Percentiles rank a stretch among this genome's conserved stretches.
These are phyloP conservation scores for Rhizoclosmatium globosum DNA, from an alignment of 192 early-diverging fungal species.

Conservation along the genomic window DNA sequence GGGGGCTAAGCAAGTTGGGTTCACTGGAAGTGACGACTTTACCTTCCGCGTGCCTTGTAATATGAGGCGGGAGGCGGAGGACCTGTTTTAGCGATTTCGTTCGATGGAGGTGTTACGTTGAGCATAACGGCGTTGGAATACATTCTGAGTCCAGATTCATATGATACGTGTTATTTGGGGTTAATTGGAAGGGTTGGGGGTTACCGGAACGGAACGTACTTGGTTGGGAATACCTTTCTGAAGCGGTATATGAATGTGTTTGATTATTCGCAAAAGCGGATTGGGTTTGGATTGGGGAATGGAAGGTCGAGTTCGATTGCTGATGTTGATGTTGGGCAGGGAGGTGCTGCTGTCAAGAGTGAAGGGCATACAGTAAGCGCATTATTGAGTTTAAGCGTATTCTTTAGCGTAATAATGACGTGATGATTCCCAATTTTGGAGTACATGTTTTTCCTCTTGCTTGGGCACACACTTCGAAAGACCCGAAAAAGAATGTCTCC, in stretches of 20 bases:
- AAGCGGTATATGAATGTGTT: slow-evolving; percentile 32
- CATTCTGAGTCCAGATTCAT: background rate
- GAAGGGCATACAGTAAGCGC: too few relatives aligned
- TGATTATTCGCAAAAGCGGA: slow-evolving; percentile 18
- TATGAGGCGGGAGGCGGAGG: slow-evolving; percentile 27
- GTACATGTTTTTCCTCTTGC: too few relatives aligned
- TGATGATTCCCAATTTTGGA: too few relatives aligned
- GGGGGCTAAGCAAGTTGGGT: background rate
- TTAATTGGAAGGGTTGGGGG: slow-evolving; percentile 4
- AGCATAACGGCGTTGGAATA: slow-evolving; percentile 34
- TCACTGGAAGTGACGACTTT: background rate
- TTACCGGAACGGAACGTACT: slow-evolving; percentile 19
- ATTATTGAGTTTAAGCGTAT: too few relatives aligned
- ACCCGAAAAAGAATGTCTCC: too few relatives aligned
- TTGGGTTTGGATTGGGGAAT: slow-evolving; percentile 28
- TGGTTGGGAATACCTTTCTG: slow-evolving; percentile 30
- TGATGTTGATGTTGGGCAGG: too few relatives aligned
- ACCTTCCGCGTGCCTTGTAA: background rate
- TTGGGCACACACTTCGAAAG: too few relatives aligned
- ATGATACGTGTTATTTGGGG: slow-evolving; percentile 1
- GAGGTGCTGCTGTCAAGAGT: too few relatives aligned
- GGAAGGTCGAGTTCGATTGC: too few relatives aligned
- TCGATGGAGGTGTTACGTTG: slow-evolving; percentile 17
- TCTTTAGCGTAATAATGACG: too few relatives aligned
- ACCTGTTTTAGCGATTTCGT: slow-evolving; percentile 17